Conservation (phyloP, 176 grass and related monocot species). For the Dactylis glomerata region DNA sequence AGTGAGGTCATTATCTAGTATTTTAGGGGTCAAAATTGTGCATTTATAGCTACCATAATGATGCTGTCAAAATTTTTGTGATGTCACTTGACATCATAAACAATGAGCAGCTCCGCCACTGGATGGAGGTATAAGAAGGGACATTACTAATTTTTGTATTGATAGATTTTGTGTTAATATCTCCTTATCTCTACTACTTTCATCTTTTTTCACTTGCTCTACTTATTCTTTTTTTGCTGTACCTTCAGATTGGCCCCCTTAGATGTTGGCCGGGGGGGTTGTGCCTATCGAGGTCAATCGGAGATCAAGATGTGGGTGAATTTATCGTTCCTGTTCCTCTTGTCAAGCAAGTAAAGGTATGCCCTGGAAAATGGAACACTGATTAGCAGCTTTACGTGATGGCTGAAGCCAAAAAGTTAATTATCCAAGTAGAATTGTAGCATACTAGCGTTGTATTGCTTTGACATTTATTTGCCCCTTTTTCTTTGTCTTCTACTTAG, state of each 20-base stretch:
- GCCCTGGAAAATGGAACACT: neutral
- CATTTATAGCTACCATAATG: no score
- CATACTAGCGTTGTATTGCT: neutral
- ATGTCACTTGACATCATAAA: no score
- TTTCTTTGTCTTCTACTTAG: neutral
- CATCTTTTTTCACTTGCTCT: conserved; percentile 12
- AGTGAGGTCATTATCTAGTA: no score
- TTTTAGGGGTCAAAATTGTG: no score
- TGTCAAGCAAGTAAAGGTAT: conserved; percentile 97
- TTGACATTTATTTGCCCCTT: conserved; percentile 21
- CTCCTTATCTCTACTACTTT: neutral
- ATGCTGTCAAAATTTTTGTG: no score
- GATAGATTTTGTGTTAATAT: neutral
- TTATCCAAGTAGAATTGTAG: neutral
- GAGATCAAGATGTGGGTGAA: conserved; percentile 94
- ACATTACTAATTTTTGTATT: neutral
- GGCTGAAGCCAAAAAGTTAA: neutral
- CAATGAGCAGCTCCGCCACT: no score
- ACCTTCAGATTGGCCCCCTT: conserved; percentile 80
- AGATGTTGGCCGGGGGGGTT: conserved; percentile 98
- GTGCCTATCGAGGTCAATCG: conserved; percentile 95
- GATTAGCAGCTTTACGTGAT: neutral
- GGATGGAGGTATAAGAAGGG: conserved; percentile 29
- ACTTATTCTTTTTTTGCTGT: conserved; percentile 8
- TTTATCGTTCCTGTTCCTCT: conserved; percentile 94